These are phyloP conservation scores for Hortiboletus flavorubellus DNA, from an alignment of 768 basidiomycete species.

Conservation along the genomic window DNA sequence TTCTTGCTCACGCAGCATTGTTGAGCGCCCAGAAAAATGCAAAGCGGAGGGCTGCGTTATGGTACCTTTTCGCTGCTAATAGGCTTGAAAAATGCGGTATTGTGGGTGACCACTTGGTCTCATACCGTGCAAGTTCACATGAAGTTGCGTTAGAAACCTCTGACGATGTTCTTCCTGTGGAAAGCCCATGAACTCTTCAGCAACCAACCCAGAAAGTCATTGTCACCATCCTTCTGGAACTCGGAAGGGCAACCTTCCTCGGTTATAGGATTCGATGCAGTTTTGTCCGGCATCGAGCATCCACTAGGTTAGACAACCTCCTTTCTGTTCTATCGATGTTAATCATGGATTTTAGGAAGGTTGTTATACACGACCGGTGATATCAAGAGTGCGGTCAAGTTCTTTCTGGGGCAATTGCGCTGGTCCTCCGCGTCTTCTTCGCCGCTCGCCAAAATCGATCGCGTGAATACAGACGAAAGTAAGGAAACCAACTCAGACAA, in stretches of 20 bases:
- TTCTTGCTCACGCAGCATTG: constrained; percentile 77
- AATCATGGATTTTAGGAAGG: constrained; percentile 51
- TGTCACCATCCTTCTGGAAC: constrained; percentile 83
- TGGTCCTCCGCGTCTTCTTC: constrained; percentile 34
- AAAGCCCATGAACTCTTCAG: constrained; percentile 65
- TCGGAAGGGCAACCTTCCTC: constrained; percentile 51
- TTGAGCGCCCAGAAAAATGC: constrained; percentile 57
- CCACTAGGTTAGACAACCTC: constrained; percentile 54
- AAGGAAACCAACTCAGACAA: constrained; percentile 50
- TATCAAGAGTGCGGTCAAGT: constrained; percentile 66
- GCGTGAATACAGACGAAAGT: constrained; percentile 22
- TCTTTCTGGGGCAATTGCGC: constrained; percentile 72
- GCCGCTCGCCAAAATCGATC: constrained; percentile 16
- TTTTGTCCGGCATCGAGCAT: constrained; percentile 74
- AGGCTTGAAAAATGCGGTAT: constrained; percentile 81
- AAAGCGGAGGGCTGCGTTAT: constrained; percentile 65
- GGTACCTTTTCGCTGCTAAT: constrained; percentile 76
- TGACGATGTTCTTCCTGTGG: constrained; percentile 79
- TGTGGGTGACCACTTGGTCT: constrained; percentile 44
- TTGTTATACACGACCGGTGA: constrained; percentile 91
- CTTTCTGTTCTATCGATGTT: constrained; percentile 4
- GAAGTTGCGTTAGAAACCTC: constrained; percentile 57
- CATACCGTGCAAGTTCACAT: constrained; percentile 1
- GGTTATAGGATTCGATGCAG: constrained; percentile 52
- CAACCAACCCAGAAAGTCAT: constrained; percentile 44